A percentile compares a stretch with the other conserved stretches of the same genome.
phyloP scores from a whole-genome alignment of 78 protist species.

The Mastigamoeba balamuthi region DNA sequence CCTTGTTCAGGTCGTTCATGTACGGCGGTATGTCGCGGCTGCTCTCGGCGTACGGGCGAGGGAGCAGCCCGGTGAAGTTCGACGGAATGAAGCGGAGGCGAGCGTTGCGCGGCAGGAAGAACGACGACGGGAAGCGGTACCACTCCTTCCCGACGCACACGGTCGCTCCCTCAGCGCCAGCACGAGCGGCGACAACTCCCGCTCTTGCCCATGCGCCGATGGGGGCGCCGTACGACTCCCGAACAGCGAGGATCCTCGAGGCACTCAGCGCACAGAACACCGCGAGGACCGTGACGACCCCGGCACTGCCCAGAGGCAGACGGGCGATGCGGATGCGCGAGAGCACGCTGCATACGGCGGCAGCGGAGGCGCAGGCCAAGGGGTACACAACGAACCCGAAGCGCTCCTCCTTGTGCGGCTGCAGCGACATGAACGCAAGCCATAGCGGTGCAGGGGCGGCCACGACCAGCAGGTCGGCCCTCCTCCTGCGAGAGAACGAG shows the following conservation, averaged over 20 bases:
- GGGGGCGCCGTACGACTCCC: not conserved
- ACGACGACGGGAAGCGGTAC: slow-evolving; percentile 77
- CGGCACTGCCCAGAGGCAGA: too few species aligned
- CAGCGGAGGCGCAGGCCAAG: slow-evolving; percentile 15
- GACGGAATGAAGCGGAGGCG: not conserved
- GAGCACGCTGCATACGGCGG: too few species aligned
- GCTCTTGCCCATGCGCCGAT: not conserved
- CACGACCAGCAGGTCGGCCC: too few species aligned
- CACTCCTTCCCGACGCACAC: slow-evolving; percentile 85
- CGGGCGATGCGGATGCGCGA: too few species aligned
- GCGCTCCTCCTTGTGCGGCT: slow-evolving; percentile 76
- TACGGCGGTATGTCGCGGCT: too few species aligned
- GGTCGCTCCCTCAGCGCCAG: not conserved
- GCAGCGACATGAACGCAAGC: slow-evolving; percentile 39
- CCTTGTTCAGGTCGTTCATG: too few species aligned
- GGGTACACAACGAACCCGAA: slow-evolving; percentile 58
- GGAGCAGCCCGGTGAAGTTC: slow-evolving; percentile 11
- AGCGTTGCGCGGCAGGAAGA: slow-evolving; percentile 45
- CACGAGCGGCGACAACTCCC: not conserved
- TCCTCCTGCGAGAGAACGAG: too few species aligned
- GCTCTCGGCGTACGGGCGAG: not conserved
- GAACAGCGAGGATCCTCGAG: too few species aligned
- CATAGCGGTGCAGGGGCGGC: slow-evolving; percentile 1
- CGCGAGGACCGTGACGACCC: too few species aligned
- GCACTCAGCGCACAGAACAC: too few species aligned